These are phyloP conservation scores for Epichloe coenophiala DNA, from an alignment of 2,329 filamentous ascomycete species.

Conservation along the genomic window DNA sequence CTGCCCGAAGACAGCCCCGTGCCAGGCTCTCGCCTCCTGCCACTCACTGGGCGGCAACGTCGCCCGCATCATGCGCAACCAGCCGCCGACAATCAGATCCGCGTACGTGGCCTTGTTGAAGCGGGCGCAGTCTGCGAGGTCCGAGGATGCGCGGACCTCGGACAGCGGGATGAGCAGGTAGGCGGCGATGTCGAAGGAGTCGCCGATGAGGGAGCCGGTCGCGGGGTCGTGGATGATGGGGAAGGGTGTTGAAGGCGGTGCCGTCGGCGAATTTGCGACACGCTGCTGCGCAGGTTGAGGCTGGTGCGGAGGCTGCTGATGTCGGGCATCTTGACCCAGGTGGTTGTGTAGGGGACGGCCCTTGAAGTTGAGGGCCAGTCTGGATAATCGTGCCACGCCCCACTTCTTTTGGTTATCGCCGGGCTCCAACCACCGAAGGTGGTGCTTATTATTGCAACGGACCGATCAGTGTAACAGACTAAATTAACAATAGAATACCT, in stretches of 20 bases:
- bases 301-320: conserved; percentile 32
- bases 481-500: no score
- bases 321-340: conserved; percentile 40
- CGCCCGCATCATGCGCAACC: conserved; percentile 33
- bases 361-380: conserved; percentile 30
- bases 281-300: conserved; percentile 32
- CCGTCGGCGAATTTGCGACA: conserved; percentile 43
- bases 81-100: conserved; percentile 43
- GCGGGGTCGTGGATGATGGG: conserved; percentile 36
- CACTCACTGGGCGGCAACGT: conserved; percentile 32
- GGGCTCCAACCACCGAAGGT: no score
- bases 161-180: conserved; percentile 35
- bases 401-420: no score
- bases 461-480: no score
- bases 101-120: conserved; percentile 43
- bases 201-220: conserved; percentile 33
- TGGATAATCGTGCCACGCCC: no score
- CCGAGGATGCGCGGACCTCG: conserved; percentile 11
- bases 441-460: no score
- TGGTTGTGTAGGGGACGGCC: conserved; percentile 18
- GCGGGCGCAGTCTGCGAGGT: conserved; percentile 10
- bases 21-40: conserved; percentile 32
- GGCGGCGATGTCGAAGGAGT: conserved; percentile 52
- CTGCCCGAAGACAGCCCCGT: conserved; percentile 34
- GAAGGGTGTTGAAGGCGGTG: conserved; percentile 45